These are phyloP conservation scores for Lagenidium sp. DNA, from an alignment of 352 stramenopile genomes.

Conservation along the genomic window DNA sequence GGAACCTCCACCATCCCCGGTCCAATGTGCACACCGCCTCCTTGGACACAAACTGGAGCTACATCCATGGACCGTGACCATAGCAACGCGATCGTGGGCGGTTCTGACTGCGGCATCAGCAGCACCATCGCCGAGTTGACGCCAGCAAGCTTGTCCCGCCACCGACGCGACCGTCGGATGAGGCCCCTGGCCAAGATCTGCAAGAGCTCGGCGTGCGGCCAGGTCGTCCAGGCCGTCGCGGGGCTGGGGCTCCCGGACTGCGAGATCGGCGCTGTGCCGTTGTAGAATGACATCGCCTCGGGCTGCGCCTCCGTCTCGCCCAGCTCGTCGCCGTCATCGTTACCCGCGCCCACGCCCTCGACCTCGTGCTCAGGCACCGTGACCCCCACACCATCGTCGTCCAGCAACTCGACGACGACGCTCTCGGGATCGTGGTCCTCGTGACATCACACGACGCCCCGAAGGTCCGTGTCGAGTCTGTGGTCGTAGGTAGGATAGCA, in stretches of 20 bases:
- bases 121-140: constrained; percentile 3
- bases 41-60: too few relatives aligned
- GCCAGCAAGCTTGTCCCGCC: constrained; percentile 9
- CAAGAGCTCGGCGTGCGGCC: constrained; percentile 9
- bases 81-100: too few relatives aligned
- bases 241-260: constrained; percentile 8
- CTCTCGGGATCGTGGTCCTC: too few relatives aligned
- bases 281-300: constrained; percentile 8
- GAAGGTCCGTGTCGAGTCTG: too few relatives aligned
- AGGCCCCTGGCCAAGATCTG: constrained; percentile 11
- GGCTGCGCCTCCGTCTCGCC: constrained; percentile 1
- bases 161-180: constrained; percentile 9
- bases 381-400: neutral
- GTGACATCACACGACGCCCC: too few relatives aligned
- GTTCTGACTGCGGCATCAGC: too few relatives aligned
- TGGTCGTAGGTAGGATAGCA: too few relatives aligned
- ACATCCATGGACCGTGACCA: too few relatives aligned
- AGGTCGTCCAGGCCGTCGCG: constrained; percentile 6
- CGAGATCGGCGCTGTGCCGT: constrained; percentile 7
- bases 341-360: neutral
- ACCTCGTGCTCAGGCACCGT: neutral
- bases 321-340: neutral
- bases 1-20: too few relatives aligned
- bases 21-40: too few relatives aligned
- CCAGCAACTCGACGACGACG: neutral